Evolutionary conservation across 108 stramenopile genomes (phyloP).

Genomic region (Pseudonitzschia multiseries): DNA sequence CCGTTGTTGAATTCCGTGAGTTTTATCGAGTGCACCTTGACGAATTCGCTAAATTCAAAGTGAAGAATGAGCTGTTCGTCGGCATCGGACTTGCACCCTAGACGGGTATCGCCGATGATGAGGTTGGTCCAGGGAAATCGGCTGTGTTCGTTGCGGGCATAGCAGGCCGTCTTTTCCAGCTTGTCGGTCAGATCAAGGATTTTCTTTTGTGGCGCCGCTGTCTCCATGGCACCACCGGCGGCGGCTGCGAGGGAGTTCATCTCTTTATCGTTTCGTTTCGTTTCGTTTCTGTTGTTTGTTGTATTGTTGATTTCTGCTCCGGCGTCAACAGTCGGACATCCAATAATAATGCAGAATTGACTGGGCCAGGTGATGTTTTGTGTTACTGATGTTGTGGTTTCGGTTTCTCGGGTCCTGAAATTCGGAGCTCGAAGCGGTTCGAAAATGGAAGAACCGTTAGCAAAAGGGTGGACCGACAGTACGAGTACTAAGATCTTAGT

Average conservation of each 20-base stretch:
- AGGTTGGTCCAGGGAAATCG: slow-evolving; percentile 80
- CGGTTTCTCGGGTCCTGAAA: too few species aligned
- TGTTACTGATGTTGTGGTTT: too few species aligned
- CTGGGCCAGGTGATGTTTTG: too few species aligned
- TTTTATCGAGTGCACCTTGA: slow-evolving; percentile 68
- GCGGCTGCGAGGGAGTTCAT: slow-evolving; percentile 6
- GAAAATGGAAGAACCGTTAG: too few species aligned
- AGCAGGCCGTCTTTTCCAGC: slow-evolving; percentile 65
- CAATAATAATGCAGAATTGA: too few species aligned
- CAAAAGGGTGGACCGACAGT: too few species aligned
- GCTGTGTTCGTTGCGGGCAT: slow-evolving; percentile 69
- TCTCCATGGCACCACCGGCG: background rate
- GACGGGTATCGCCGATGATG: slow-evolving; percentile 81
- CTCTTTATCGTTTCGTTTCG: background rate
- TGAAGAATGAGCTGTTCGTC: slow-evolving; percentile 89
- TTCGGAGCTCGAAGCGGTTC: too few species aligned
- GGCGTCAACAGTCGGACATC: too few species aligned
- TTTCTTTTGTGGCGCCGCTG: slow-evolving; percentile 34
- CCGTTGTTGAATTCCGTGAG: slow-evolving; percentile 80
- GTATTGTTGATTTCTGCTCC: too few species aligned
- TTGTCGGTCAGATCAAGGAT: slow-evolving; percentile 57
- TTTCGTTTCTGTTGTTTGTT: background rate
- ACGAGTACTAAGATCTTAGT: too few species aligned
- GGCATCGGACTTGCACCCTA: slow-evolving; percentile 85
- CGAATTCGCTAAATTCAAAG: slow-evolving; percentile 83